Percentiles rank a stretch among this genome's conserved stretches.
Evolutionary conservation across 2,329 filamentous ascomycete genomes (phyloP).

Genomic region (Diplocarpon rosae): DNA sequence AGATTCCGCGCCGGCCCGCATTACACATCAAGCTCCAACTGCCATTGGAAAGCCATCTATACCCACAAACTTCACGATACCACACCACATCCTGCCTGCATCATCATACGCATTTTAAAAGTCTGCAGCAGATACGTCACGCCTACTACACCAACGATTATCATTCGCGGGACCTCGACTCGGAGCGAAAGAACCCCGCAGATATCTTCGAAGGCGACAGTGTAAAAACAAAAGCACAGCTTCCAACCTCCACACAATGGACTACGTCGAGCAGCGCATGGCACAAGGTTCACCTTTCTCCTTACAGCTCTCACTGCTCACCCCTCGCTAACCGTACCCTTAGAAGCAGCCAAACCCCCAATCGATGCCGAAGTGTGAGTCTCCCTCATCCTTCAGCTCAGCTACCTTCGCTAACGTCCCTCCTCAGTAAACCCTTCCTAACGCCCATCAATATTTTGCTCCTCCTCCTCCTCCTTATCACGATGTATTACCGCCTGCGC

Average conservation of each 20-base stretch:
- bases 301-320: background rate
- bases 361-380: conserved; percentile 26
- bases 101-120: no score
- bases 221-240: no score
- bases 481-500: conserved; percentile 44
- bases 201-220: no score
- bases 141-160: no score
- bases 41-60: no score
- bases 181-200: no score
- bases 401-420: background rate
- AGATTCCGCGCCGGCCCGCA: no score
- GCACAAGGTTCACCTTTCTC: conserved; percentile 17
- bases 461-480: conserved; percentile 43
- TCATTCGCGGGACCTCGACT: no score
- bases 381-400: background rate
- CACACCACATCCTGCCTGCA: no score
- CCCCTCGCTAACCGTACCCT: background rate
- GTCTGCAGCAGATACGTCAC: no score
- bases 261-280: conserved; percentile 29
- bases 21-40: no score
- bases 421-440: conserved; percentile 29
- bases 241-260: conserved; percentile 15
- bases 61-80: no score
- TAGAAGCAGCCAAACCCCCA: conserved; percentile 25
- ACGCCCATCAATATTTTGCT: conserved; percentile 56